Evolutionary conservation across 2,329 filamentous ascomycete species (phyloP).

Genomic region (Trichoderma sp.): DNA sequence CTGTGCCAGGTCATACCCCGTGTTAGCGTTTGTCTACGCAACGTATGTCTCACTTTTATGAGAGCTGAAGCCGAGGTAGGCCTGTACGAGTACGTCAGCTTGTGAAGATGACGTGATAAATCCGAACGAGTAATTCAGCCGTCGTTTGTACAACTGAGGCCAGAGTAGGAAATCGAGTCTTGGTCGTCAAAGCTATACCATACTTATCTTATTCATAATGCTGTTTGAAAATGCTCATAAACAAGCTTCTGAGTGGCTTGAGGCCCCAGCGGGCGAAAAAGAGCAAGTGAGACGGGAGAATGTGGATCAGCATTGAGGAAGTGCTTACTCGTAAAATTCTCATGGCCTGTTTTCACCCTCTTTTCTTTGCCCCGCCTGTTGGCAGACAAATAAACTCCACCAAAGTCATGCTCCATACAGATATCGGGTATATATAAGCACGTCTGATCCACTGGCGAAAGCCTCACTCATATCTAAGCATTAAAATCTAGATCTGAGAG

Average conservation of each 20-base stretch:
- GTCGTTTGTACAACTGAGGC: not conserved
- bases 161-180: not conserved
- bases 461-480: not conserved
- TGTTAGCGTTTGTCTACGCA: not conserved
- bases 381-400: not conserved
- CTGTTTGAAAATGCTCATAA: not conserved
- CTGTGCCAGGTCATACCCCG: not conserved
- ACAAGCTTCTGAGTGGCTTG: conserved; percentile 17
- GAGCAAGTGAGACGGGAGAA: not conserved
- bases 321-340: not conserved
- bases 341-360: not conserved
- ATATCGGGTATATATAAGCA: not conserved
- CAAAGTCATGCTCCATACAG: not conserved
- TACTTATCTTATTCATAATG: too few relatives aligned
- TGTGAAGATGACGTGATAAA: not conserved
- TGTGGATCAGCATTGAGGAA: not conserved
- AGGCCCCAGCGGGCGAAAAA: not conserved
- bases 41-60: not conserved
- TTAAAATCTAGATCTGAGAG: not conserved
- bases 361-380: not conserved
- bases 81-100: not conserved
- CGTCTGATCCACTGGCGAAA: not conserved
- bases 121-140: not conserved
- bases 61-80: not conserved
- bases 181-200: not conserved